A percentile compares a stretch with the other conserved stretches of the same genome.
Evolutionary conservation across 768 basidiomycete species (phyloP).

Genomic region (Leccinum subtestaceum): DNA sequence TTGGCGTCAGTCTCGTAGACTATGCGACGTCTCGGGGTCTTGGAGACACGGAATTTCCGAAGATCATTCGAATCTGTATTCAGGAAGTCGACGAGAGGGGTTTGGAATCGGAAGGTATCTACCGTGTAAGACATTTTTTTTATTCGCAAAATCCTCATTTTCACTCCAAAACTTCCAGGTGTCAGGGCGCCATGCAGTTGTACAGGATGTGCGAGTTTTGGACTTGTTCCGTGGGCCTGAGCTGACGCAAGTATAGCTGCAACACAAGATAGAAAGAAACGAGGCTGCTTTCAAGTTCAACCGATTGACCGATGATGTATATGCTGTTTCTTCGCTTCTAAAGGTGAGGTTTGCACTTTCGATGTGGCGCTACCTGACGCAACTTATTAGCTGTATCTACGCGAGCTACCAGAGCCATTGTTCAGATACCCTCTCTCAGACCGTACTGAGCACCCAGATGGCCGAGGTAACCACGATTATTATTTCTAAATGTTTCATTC

Average conservation of each 20-base stretch:
- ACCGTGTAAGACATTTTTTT: conserved; percentile 49
- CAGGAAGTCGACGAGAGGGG: conserved; percentile 80
- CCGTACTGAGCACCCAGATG: conserved; percentile 76
- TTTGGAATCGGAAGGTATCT: conserved; percentile 76
- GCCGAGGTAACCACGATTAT: conserved; percentile 50
- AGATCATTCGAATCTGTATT: conserved; percentile 77
- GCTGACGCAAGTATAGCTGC: conserved; percentile 48
- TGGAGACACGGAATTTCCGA: conserved; percentile 71
- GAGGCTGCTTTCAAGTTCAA: conserved; percentile 75
- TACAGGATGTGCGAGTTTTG: conserved; percentile 63
- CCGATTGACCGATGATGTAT: conserved; percentile 70
- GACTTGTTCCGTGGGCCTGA: background rate
- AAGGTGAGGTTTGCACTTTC: conserved; percentile 50
- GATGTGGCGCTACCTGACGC: conserved; percentile 1
- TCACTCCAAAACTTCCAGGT: conserved; percentile 44
- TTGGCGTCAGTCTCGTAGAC: conserved; percentile 84
- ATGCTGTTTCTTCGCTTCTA: conserved; percentile 77
- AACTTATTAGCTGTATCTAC: conserved; percentile 60
- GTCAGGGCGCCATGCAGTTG: conserved; percentile 79
- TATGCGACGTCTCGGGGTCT: conserved; percentile 82
- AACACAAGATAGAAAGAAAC: conserved; percentile 84
- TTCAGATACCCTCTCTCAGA: conserved; percentile 81
- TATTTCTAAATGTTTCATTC: background rate
- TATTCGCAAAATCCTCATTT: background rate
- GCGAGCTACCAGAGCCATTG: conserved; percentile 86